Base-by-base conservation (phyloP, 2,329 filamentous ascomycete species). In the Cladosporium cucumerinum region DNA sequence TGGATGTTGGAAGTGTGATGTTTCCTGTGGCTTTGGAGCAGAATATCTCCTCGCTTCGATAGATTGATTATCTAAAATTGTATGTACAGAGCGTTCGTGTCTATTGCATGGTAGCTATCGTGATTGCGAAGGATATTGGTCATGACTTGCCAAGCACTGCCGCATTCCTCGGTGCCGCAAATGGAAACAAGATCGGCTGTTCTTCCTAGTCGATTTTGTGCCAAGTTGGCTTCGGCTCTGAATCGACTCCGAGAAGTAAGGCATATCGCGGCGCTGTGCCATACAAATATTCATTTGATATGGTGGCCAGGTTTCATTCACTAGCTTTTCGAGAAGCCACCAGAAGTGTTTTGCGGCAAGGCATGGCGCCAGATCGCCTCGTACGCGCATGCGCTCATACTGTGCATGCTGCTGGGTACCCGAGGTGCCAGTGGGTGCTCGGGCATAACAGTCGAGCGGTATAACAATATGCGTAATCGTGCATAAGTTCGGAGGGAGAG, bases 101-200 rank as follows among this genome's bases (percentile, higher is more conserved):
- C 7, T 46, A 10, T 8, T 46, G 23, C 23, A 21, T 21, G 39
- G n/a, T 46, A 21, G n/a, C n/a, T 46, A n/a, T 8, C 39, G 8
- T 52, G 26, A 8, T 8, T 28, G 48, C 5, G 14, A 18, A 25
- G n/a, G 46, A 21, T 28, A 11, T 7, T 57, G 18, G 28, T 23
- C 11, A 11, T 23, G 23, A 26, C 32, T 25, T 39, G 57, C 39
- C 57, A 59, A 59, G 39, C 39, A 46, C 16, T 18, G 7, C 43
- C 36, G 36, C 57, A 59, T 48, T 59, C 57, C 57, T 48, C 36
- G 21, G 16, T 5, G 54, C 54, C 54, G 54, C 54, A 57, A 57
- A 39, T 57, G 54, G 54, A 26, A 32, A 28, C 16, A 30, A 11
- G 14, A 16, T 28, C 16, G 16, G 49, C 26, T 21, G 26, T 12